Evolutionary conservation across 768 basidiomycete species (phyloP), one percentile per base, ranked within the genome.

Genomic region (Russula sp.): DNA sequence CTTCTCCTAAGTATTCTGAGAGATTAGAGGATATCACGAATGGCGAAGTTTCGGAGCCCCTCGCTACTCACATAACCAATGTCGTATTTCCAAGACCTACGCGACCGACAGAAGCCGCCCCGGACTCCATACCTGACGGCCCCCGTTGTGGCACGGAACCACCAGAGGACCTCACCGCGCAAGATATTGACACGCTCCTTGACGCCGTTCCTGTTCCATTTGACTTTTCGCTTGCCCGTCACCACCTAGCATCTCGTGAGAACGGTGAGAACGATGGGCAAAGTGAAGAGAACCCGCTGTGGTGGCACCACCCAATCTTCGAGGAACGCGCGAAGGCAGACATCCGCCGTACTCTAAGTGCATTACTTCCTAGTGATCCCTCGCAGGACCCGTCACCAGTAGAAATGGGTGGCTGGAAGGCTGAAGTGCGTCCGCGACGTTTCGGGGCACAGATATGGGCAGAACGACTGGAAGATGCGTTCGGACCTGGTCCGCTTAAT

Each of bases 281-380:
- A 7, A 44, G 14, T 14, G 55, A 57, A 14, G 55, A 28, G 18
- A 61, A 38, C 3, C 28, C 48, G 14, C 49, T 61, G 32, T 65
- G 64, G 64, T 61, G 64, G 64, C 24, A 51, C 2, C 48, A 57
- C 26, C 64, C 64, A 10, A 46, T 40, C 26, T 61, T 61, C 54
- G 59, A 65, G 26, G 64, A 55, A 18, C 59, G 59, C 5, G 64
- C 49, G 49, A 65, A 65, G 64, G 64, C 59, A 20, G 59, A 65
- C 26, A 61, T 65, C 38, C 55, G 42, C 5, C 64, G 59, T n/a
- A 61, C 64, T 3, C 49, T 65, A 26, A 40, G 32, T 20, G 38
- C 22, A 8, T 24, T 61, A 16, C 64, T 65, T 57, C 64, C 64
- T 20, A 40, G 49, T 30, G 64, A 65, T 6, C 49, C 59, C 20